Evolutionary conservation across 2,329 filamentous ascomycete species (phyloP).

Genomic region (Colletotrichum orbiculare): DNA sequence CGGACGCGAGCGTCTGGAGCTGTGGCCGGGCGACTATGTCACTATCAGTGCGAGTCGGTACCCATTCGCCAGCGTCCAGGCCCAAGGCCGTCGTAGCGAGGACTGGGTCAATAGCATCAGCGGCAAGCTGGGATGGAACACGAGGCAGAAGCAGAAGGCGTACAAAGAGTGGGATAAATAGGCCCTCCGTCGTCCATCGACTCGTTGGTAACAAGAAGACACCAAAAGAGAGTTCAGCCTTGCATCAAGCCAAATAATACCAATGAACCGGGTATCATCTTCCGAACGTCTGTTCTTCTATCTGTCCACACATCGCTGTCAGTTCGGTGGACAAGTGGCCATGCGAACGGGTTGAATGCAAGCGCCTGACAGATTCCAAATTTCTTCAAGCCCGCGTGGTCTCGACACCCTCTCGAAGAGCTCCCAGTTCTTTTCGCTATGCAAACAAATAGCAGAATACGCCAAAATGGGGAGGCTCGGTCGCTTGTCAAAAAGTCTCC

Average conservation of each 20-base stretch:
- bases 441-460: no score
- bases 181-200: neutral
- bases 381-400: slow-evolving; percentile 10
- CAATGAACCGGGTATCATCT: slow-evolving; percentile 9
- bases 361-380: slow-evolving; percentile 20
- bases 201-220: neutral
- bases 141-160: slow-evolving; percentile 78
- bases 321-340: slow-evolving; percentile 2
- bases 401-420: neutral
- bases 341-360: neutral
- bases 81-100: slow-evolving; percentile 74
- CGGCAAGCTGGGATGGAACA: slow-evolving; percentile 84
- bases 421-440: neutral
- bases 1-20: slow-evolving; percentile 86
- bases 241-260: neutral
- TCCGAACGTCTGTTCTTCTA: slow-evolving; percentile 15
- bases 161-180: slow-evolving; percentile 60
- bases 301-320: neutral
- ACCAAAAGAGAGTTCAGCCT: slow-evolving; percentile 3
- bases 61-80: slow-evolving; percentile 82
- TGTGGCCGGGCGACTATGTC: slow-evolving; percentile 83
- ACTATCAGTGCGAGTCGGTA: slow-evolving; percentile 84
- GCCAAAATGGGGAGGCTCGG: no score
- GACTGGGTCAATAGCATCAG: slow-evolving; percentile 88
- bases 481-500: no score